Evolutionary conservation across 208 protist species (phyloP).

Genomic region (Trypanosoma cruzi): DNA sequence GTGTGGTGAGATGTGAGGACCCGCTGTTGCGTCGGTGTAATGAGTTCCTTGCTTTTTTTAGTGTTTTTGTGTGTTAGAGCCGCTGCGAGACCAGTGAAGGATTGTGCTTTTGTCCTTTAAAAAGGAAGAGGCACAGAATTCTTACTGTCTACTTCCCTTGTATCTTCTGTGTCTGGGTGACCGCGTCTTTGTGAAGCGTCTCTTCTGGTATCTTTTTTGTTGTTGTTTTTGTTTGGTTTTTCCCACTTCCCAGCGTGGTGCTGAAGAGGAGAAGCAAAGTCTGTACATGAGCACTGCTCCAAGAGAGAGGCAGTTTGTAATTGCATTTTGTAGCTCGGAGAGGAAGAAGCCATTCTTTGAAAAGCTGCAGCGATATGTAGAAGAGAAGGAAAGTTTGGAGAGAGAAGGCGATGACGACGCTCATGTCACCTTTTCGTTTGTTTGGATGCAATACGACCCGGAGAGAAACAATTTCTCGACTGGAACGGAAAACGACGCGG

Average conservation of each 20-base stretch:
- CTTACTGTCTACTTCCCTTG: no score
- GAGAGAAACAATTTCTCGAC: slow-evolving; percentile 31
- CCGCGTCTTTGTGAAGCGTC: no score
- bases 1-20: slow-evolving; percentile 34
- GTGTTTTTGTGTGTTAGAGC: no score
- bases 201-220: no score
- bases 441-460: slow-evolving; percentile 60
- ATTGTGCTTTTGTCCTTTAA: no score
- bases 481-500: slow-evolving; percentile 31
- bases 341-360: slow-evolving; percentile 86
- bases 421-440: slow-evolving; percentile 39
- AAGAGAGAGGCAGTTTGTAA: slow-evolving; percentile 19
- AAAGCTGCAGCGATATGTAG: slow-evolving; percentile 36
- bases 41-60: neutral
- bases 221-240: neutral
- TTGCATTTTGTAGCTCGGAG: slow-evolving; percentile 67
- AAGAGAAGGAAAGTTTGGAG: slow-evolving; percentile 18
- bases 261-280: neutral
- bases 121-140: no score
- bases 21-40: no score
- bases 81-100: no score
- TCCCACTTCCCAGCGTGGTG: neutral
- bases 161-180: no score
- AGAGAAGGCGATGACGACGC: neutral
- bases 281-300: neutral